Percentiles rank a stretch among this genome's conserved stretches.
Conservation (phyloP, 106 monocot species). For the Dioscorea dumetorum region DNA sequence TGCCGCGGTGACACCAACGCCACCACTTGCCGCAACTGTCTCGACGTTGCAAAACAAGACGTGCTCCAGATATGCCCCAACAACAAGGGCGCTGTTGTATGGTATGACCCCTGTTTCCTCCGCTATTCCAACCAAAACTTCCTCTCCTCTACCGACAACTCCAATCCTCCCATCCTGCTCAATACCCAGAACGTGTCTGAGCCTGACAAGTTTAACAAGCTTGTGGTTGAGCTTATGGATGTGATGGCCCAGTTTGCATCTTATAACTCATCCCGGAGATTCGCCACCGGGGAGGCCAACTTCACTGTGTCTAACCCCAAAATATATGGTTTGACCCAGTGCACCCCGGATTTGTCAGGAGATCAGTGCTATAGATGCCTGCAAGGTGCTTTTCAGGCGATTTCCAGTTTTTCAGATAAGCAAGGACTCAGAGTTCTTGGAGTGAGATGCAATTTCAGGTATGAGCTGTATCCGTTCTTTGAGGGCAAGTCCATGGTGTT, state of each 20-base stretch:
- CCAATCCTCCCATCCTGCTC: not conserved
- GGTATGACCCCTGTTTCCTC: slow-evolving; percentile 22
- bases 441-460: slow-evolving; percentile 4
- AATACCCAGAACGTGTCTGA: not conserved
- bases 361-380: slow-evolving; percentile 15
- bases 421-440: not conserved
- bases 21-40: slow-evolving; percentile 21
- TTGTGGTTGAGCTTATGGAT: slow-evolving; percentile 3
- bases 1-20: slow-evolving; percentile 34
- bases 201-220: not conserved
- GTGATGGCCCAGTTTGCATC: slow-evolving; percentile 4
- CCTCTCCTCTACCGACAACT: not conserved
- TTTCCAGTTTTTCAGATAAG: too few relatives aligned
- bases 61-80: slow-evolving; percentile 11
- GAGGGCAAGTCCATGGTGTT: not conserved
- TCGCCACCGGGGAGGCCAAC: slow-evolving; percentile 8
- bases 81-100: slow-evolving; percentile 7
- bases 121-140: slow-evolving; percentile 17
- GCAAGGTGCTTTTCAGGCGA: not conserved
- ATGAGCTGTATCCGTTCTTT: not conserved
- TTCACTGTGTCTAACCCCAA: not conserved
- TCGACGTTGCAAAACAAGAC: slow-evolving; percentile 3
- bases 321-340: slow-evolving; percentile 28
- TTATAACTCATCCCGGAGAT: not conserved
- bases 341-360: slow-evolving; percentile 16